A percentile compares a stretch with the other conserved stretches of the same genome.
Conservation (phyloP, 2,329 filamentous ascomycete genomes). For the Orbilia javanica region DNA sequence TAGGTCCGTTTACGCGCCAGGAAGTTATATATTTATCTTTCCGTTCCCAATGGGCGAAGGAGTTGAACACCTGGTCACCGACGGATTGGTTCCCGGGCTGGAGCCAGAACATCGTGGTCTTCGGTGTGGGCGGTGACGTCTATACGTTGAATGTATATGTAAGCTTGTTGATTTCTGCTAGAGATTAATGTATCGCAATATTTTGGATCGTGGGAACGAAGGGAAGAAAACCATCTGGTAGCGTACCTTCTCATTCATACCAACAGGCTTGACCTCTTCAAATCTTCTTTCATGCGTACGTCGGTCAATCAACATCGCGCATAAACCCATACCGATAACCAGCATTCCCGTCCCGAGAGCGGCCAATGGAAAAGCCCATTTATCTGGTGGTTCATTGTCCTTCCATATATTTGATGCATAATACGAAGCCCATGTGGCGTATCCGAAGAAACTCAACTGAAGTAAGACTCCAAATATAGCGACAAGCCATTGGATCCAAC, state of each 20-base stretch:
- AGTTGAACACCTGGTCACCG: conserved; percentile 58
- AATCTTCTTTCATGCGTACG: conserved; percentile 3
- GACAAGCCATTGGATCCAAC: conserved; percentile 10
- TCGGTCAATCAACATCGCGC: conserved; percentile 48
- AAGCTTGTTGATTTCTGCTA: too few relatives aligned
- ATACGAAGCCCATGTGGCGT: conserved; percentile 16
- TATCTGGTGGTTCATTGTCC: background rate
- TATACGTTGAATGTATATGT: background rate
- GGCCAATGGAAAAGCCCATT: conserved; percentile 45
- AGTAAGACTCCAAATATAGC: conserved; percentile 50
- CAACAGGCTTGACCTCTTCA: background rate
- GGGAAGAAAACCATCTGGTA: background rate
- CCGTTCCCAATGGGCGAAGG: conserved; percentile 26
- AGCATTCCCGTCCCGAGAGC: conserved; percentile 33
- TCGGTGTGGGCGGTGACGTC: background rate
- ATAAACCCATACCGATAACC: conserved; percentile 51
- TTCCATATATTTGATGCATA: conserved; percentile 14
- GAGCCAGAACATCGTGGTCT: conserved; percentile 48
- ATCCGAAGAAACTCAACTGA: conserved; percentile 33
- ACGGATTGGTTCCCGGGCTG: conserved; percentile 55
- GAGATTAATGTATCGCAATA: too few relatives aligned
- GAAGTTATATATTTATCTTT: conserved; percentile 20
- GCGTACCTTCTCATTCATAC: background rate
- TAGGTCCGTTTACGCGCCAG: background rate
- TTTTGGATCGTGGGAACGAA: background rate